phyloP scores from a whole-genome alignment of 495 filamentous ascomycete genomes.

The Talaromyces proteolyticus region DNA sequence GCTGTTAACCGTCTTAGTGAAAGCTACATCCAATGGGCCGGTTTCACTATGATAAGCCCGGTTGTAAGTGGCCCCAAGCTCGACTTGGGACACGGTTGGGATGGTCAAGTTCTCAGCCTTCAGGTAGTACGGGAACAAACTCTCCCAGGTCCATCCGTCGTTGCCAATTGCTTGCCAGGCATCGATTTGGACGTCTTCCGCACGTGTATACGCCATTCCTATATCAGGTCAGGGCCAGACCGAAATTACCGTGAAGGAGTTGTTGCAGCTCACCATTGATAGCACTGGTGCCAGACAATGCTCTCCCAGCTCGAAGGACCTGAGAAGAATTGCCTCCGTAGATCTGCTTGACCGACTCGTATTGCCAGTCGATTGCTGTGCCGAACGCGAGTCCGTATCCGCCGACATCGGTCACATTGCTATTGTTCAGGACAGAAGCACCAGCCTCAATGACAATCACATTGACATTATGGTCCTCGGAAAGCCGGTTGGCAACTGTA shows the following conservation, averaged over 20 bases:
- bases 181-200: constrained; percentile 33
- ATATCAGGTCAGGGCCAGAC: constrained; percentile 3
- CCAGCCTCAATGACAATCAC: constrained; percentile 54
- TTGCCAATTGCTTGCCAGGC: constrained; percentile 54
- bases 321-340: constrained; percentile 27
- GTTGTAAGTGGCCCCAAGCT: constrained; percentile 36
- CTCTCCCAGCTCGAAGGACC: constrained; percentile 41
- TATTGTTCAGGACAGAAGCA: constrained; percentile 37
- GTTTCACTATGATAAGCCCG: constrained; percentile 37
- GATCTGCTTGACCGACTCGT: constrained; percentile 36
- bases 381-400: constrained; percentile 35
- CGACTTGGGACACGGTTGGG: constrained; percentile 30
- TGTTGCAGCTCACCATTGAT: constrained; percentile 36
- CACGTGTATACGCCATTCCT: constrained; percentile 44
- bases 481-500: constrained; percentile 47
- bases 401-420: constrained; percentile 38
- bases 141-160: constrained; percentile 58
- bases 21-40: constrained; percentile 45
- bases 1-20: constrained; percentile 16
- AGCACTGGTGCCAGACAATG: constrained; percentile 49
- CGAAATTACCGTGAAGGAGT: not conserved
- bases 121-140: constrained; percentile 51
- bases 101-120: constrained; percentile 34
- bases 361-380: constrained; percentile 48
- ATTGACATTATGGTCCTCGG: constrained; percentile 34